Conservation (phyloP, 1,284 basidiomycete genomes). For the Spongispora temasekensis region DNA sequence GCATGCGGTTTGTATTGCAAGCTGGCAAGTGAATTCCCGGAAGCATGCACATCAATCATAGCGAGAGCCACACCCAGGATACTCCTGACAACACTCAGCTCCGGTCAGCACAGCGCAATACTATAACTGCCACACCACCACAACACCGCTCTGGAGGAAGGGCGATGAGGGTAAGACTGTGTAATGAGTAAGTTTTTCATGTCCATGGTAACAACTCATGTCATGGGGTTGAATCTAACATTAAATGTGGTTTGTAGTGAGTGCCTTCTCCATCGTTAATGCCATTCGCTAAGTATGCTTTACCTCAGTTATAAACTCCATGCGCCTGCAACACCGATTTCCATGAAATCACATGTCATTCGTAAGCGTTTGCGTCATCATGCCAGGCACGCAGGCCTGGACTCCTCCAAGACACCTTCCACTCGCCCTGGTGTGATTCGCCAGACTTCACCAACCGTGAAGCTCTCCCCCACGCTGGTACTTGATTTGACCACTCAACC, state of each 20-base stretch:
- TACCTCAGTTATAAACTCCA: constrained; percentile 71
- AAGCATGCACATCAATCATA: constrained; percentile 75
- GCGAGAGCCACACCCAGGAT: constrained; percentile 56
- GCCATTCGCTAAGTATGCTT: constrained; percentile 7
- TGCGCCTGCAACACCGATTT: constrained; percentile 77
- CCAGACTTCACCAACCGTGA: constrained; percentile 65
- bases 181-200: constrained; percentile 72
- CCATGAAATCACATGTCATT: constrained; percentile 85
- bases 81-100: constrained; percentile 43
- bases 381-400: constrained; percentile 53
- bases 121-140: constrained; percentile 88
- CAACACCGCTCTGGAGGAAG: constrained; percentile 89
- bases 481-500: constrained; percentile 63
- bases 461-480: constrained; percentile 62
- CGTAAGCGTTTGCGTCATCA: constrained; percentile 80
- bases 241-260: constrained; percentile 55
- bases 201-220: constrained; percentile 14
- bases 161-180: constrained; percentile 91
- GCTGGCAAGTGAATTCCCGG: constrained; percentile 47
- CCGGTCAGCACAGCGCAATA: constrained; percentile 62
- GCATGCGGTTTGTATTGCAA: constrained; percentile 82
- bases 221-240: background rate
- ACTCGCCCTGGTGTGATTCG: constrained; percentile 71
- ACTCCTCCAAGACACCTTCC: constrained; percentile 45
- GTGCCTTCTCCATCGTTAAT: constrained; percentile 27